Base-by-base conservation (phyloP, 2,329 filamentous ascomycete genomes). In the Xylariaceae sp. region DNA sequence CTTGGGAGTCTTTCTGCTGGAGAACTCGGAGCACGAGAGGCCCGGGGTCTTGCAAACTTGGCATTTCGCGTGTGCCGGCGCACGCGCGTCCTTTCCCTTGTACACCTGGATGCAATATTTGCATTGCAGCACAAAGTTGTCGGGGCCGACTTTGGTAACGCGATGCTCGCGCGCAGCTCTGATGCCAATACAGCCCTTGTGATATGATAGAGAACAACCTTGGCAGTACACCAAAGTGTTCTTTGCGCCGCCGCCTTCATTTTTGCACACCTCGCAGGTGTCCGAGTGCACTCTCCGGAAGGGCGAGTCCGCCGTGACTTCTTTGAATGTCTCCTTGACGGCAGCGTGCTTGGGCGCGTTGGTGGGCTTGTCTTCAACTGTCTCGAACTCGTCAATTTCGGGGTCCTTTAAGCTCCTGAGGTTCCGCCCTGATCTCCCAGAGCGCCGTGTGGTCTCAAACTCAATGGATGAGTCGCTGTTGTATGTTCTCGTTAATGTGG, bases 81-180 rank as follows among this genome's bases (percentile, higher is more conserved):
- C 80, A 13, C 68, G 71, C 0, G 54, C 47, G 48, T 96, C 87
- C 53, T 85, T 89, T 56, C 79, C 80, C 44, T 69, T 67, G 31
- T 80, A 73, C 14, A 73, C 57, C 3, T 82, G 82, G 46, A 97
- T 74, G 59, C 92, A 98, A 40, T 81, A 84, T 49, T 81, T 83
- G 64, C 92, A 98, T 59, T 98, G 92, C 27, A 98, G 67, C 12
- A 98, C 81, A 52, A 94, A 97, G 26, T 83, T 64, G 2, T 83
- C 78, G 1, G 83, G 69, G 2, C 71, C 81, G 36, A 96, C 64
- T 59, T 97, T 98, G 16, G 88, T 97, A 8, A 87, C 87, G 24
- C 92, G 67, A 59, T 97, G 92, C n/a, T 95, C 88, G 44, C 92
- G 76, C 9, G 61, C 68, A 36, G 74, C 76, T 34, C 92, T 78